These are phyloP conservation scores for Cladorrhinum sp. DNA, from an alignment of 2,329 filamentous ascomycete species.

Conservation along the genomic window DNA sequence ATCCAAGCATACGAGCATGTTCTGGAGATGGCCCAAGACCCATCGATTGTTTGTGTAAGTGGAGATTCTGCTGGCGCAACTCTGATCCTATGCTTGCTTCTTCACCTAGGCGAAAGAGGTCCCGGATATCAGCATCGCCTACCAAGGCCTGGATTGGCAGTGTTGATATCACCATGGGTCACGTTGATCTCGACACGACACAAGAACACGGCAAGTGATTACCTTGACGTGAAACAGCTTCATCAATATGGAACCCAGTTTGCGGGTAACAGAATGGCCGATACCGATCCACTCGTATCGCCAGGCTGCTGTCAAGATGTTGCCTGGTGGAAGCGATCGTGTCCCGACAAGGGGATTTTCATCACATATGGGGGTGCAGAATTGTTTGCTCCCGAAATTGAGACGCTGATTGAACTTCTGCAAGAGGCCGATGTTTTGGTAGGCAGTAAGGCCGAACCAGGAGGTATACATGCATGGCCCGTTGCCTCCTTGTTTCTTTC, in stretches of 20 bases:
- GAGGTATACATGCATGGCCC: constrained; percentile 79
- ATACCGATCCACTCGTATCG: constrained; percentile 59
- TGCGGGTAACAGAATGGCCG: constrained; percentile 46
- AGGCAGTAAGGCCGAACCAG: constrained; percentile 57
- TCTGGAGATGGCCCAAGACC: constrained; percentile 54
- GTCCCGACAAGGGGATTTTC: constrained; percentile 64
- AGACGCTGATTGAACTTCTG: constrained; percentile 55
- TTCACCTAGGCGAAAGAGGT: constrained; percentile 54
- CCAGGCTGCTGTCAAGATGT: constrained; percentile 67
- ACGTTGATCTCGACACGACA: constrained; percentile 67
- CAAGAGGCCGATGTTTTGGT: constrained; percentile 52
- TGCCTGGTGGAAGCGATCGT: constrained; percentile 63
- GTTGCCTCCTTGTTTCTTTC: constrained; percentile 63
- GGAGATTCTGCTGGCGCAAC: constrained; percentile 80
- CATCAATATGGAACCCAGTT: constrained; percentile 71
- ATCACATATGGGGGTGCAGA: constrained; percentile 75
- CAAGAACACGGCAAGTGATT: constrained; percentile 69
- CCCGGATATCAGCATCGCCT: constrained; percentile 14
- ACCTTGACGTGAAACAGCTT: constrained; percentile 64
- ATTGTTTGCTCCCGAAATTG: constrained; percentile 69
- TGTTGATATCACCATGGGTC: constrained; percentile 78
- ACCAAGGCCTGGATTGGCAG: constrained; percentile 46
- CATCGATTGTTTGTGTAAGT: constrained; percentile 64
- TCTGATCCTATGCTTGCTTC: constrained; percentile 67
- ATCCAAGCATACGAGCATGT: constrained; percentile 69